Conservation (phyloP, 2,329 filamentous ascomycete species). For the Aspergillus novofumigatus region DNA sequence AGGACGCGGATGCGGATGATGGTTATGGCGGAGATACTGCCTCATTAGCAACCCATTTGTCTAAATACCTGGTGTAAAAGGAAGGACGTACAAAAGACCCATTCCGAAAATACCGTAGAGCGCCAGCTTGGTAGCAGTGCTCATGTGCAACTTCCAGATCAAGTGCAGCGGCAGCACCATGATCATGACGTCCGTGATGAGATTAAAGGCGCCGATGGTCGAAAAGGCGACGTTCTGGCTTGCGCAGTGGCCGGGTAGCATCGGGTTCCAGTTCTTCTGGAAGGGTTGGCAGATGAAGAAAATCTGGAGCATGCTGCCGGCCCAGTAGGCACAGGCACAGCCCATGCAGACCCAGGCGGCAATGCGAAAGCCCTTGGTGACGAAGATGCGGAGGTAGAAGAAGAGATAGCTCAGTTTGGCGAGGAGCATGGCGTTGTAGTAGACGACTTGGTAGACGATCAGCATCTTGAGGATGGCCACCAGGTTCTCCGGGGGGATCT, state of each 20-base stretch:
- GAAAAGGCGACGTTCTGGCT: constrained; percentile 20
- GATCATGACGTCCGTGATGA: constrained; percentile 21
- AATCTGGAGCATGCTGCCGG: constrained; percentile 25
- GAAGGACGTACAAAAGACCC: constrained; percentile 19
- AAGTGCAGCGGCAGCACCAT: constrained; percentile 21
- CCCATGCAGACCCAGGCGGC: constrained; percentile 23
- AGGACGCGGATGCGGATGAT: constrained; percentile 22
- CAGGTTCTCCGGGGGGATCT: constrained; percentile 7
- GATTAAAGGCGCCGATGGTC: constrained; percentile 21
- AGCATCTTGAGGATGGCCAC: constrained; percentile 11
- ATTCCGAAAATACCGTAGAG: constrained; percentile 21
- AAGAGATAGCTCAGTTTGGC: constrained; percentile 29
- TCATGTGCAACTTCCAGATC: constrained; percentile 24
- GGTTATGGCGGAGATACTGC: constrained; percentile 19
- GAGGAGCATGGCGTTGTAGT: constrained; percentile 25
- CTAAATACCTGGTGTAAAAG: not conserved
- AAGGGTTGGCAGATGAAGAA: constrained; percentile 22
- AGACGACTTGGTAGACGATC: constrained; percentile 22
- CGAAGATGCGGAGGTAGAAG: constrained; percentile 28
- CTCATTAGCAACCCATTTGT: not conserved
- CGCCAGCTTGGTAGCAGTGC: constrained; percentile 16
- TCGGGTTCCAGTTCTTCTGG: constrained; percentile 15
- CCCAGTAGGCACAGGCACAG: constrained; percentile 24
- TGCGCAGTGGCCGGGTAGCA: constrained; percentile 16
- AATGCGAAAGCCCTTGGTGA: constrained; percentile 28